Evolutionary conservation across 176 grass and related monocot species (phyloP).

Genomic region (Avena atlantica): DNA sequence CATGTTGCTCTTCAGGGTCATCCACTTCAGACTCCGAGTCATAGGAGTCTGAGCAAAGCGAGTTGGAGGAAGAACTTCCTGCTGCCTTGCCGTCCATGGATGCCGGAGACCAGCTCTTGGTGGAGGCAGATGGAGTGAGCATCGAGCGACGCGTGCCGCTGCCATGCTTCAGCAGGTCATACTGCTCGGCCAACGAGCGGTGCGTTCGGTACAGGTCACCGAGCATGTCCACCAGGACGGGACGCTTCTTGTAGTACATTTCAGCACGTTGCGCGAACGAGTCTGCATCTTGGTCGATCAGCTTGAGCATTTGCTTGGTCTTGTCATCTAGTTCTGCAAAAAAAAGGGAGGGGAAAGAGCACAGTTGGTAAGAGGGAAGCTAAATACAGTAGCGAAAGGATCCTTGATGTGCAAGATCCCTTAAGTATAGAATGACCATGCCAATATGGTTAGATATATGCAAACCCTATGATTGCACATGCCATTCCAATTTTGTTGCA

Average conservation of each 20-base stretch:
- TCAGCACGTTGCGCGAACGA: conserved; percentile 92
- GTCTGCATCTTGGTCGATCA: conserved; percentile 89
- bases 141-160: conserved; percentile 38
- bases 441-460: no score
- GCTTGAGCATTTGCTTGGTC: conserved; percentile 79
- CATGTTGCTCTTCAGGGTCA: conserved; percentile 61
- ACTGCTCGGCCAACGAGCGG: conserved; percentile 76
- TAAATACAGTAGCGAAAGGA: not conserved
- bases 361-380: not conserved
- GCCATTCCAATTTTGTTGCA: no score
- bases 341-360: not conserved
- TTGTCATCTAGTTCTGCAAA: conserved; percentile 80
- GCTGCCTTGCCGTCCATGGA: conserved; percentile 15
- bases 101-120: conserved; percentile 38
- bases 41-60: conserved; percentile 52
- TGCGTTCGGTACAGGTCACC: conserved; percentile 82
- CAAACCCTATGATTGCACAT: no score
- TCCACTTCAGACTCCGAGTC: conserved; percentile 75
- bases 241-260: conserved; percentile 94
- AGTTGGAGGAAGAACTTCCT: conserved; percentile 28
- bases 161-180: conserved; percentile 71
- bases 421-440: no score
- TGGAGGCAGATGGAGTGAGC: conserved; percentile 49
- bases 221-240: conserved; percentile 77
- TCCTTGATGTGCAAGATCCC: no score